These are phyloP conservation scores for Leccinum truebloodii DNA, from an alignment of 768 basidiomycete genomes.

Conservation along the genomic window DNA sequence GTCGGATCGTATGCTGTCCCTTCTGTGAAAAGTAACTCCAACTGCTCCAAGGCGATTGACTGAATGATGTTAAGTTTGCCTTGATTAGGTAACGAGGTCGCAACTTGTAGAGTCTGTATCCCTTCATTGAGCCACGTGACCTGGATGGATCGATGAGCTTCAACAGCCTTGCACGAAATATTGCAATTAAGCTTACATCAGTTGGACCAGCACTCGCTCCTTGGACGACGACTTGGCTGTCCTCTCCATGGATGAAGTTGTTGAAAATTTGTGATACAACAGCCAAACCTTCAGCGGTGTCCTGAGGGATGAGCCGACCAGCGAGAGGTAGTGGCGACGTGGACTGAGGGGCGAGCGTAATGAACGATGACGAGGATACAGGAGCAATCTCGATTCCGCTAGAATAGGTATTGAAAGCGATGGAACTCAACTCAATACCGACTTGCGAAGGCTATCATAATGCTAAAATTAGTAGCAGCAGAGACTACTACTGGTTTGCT, in stretches of 20 bases:
- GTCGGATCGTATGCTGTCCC: slow-evolving; percentile 57
- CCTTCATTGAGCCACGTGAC: slow-evolving; percentile 74
- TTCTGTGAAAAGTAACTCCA: slow-evolving; percentile 59
- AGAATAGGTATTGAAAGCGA: slow-evolving; percentile 62
- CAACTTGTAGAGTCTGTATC: slow-evolving; percentile 61
- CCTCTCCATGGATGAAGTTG: slow-evolving; percentile 66
- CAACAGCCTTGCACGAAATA: slow-evolving; percentile 5
- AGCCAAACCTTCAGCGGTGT: slow-evolving; percentile 49
- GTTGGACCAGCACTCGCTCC: slow-evolving; percentile 59
- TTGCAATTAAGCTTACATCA: slow-evolving; percentile 41
- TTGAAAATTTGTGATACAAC: slow-evolving; percentile 69
- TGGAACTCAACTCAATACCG: slow-evolving; percentile 60
- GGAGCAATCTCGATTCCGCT: slow-evolving; percentile 58
- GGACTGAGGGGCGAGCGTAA: slow-evolving; percentile 56
- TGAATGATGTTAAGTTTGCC: slow-evolving; percentile 65
- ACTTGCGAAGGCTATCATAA: slow-evolving; percentile 66
- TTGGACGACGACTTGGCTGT: slow-evolving; percentile 58
- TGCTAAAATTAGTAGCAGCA: slow-evolving; percentile 10
- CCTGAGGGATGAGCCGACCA: slow-evolving; percentile 68
- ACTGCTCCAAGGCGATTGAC: slow-evolving; percentile 58
- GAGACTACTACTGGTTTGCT: slow-evolving; percentile 19
- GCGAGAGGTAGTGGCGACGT: slow-evolving; percentile 53
- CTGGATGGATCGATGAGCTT: slow-evolving; percentile 31
- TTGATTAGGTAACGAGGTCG: slow-evolving; percentile 60
- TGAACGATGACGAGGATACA: slow-evolving; percentile 47